phyloP scores from a whole-genome alignment of 2,329 filamentous ascomycete species.

The Ophiostoma perfectum region DNA sequence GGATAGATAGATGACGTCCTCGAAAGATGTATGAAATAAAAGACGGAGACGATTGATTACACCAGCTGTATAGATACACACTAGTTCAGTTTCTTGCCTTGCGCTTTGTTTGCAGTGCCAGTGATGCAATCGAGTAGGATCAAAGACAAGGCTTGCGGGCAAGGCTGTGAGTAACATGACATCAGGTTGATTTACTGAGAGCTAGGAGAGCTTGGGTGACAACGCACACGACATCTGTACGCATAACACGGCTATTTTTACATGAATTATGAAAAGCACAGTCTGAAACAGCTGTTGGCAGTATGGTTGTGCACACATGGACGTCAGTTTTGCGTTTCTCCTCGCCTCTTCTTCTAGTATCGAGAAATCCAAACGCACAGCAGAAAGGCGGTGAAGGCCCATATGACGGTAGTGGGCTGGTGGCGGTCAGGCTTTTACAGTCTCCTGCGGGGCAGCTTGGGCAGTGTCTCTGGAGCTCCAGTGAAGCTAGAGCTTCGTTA shows the following conservation, averaged over 20 bases:
- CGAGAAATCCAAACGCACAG: background rate
- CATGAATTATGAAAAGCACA: background rate
- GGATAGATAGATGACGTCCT: slow-evolving; percentile 13
- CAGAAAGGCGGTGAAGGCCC: slow-evolving; percentile 1
- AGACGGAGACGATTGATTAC: background rate
- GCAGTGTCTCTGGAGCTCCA: background rate
- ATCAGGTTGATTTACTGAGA: background rate
- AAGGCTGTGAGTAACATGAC: background rate
- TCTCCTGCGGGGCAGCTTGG: background rate
- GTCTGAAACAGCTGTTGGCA: too few species aligned
- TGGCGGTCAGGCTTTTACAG: background rate
- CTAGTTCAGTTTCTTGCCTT: background rate
- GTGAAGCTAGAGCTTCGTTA: too few species aligned
- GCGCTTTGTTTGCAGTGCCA: background rate
- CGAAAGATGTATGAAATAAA: slow-evolving; percentile 12
- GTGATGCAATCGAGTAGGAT: background rate
- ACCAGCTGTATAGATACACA: too few species aligned
- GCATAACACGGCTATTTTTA: background rate
- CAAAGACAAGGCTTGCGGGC: background rate
- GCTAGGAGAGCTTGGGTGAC: background rate
- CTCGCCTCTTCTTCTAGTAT: too few species aligned
- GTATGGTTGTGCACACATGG: background rate
- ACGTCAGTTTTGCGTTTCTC: background rate
- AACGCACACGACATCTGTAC: background rate
- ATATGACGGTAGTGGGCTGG: background rate